Conservation (phyloP, 2,329 filamentous ascomycete genomes). For the Leptodontidium sp. region DNA sequence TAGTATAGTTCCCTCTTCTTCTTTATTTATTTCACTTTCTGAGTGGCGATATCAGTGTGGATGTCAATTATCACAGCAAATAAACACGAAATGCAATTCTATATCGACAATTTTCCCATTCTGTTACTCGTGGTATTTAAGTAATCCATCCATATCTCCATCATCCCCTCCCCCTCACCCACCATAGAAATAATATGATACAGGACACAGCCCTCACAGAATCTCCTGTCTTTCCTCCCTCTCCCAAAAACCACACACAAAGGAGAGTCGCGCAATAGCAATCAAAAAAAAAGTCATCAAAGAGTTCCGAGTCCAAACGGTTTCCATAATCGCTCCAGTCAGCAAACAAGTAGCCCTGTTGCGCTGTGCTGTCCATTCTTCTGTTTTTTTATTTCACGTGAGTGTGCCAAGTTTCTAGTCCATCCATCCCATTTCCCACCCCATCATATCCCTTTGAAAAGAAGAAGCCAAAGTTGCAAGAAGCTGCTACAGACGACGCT, state of each 20-base stretch:
- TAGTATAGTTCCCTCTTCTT: no score
- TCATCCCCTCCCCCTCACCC: not conserved
- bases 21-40: no score
- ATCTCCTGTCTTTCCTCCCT: slow-evolving; percentile 4
- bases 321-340: slow-evolving; percentile 8
- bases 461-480: slow-evolving; percentile 18
- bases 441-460: slow-evolving; percentile 6
- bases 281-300: not conserved
- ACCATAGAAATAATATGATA: slow-evolving; percentile 8
- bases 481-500: not conserved
- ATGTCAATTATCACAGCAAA: no score
- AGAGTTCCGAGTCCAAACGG: slow-evolving; percentile 3
- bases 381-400: slow-evolving; percentile 22
- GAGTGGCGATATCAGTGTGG: no score
- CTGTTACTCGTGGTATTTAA: slow-evolving; percentile 13
- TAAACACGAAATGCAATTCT: not conserved
- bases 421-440: slow-evolving; percentile 21
- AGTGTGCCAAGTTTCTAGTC: slow-evolving; percentile 29
- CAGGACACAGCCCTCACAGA: slow-evolving; percentile 1
- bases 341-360: slow-evolving; percentile 15
- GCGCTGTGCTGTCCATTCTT: slow-evolving; percentile 11
- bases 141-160: not conserved
- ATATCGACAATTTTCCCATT: slow-evolving; percentile 8
- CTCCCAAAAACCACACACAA: not conserved
- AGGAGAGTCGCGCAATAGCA: not conserved